phyloP scores from a whole-genome alignment of 2,329 filamentous ascomycete species.

The Xylaria digitata region DNA sequence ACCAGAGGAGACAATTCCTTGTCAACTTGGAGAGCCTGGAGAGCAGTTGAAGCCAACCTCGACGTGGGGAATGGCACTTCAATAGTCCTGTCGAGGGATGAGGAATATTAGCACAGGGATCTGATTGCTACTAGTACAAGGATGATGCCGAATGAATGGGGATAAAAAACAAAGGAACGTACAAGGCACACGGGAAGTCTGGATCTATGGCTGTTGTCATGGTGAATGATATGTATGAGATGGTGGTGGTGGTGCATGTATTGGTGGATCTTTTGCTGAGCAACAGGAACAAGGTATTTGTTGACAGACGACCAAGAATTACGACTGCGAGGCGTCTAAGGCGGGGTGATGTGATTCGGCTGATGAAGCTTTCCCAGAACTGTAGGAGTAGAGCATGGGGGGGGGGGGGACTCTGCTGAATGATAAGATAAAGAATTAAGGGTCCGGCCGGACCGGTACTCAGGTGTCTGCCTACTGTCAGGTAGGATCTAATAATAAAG shows the following conservation, averaged over 20 bases:
- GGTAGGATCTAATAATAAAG: too few relatives aligned
- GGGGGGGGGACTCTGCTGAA: too few relatives aligned
- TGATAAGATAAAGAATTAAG: slow-evolving; percentile 7
- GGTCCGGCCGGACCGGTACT: too few relatives aligned
- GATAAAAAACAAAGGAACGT: slow-evolving; percentile 49
- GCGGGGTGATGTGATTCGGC: slow-evolving; percentile 1
- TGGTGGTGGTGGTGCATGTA: neutral
- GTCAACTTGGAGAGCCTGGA: slow-evolving; percentile 83
- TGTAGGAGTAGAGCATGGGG: too few relatives aligned
- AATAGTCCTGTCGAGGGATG: slow-evolving; percentile 67
- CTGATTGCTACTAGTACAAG: neutral
- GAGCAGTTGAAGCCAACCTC: slow-evolving; percentile 80
- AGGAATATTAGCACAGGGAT: slow-evolving; percentile 39
- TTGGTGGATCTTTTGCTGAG: neutral
- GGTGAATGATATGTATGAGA: slow-evolving; percentile 35
- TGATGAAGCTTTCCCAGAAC: neutral
- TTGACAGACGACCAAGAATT: neutral
- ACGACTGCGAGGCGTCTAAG: neutral
- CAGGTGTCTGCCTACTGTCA: too few relatives aligned
- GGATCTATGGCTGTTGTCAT: slow-evolving; percentile 58
- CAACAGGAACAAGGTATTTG: slow-evolving; percentile 1
- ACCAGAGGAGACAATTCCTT: slow-evolving; percentile 89
- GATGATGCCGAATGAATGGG: slow-evolving; percentile 17
- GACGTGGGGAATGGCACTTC: slow-evolving; percentile 83
- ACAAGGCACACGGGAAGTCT: slow-evolving; percentile 73